A percentile compares a stretch with the other conserved stretches of the same genome.
Conservation (phyloP, 768 basidiomycete species). For the Strobilomyces confusus region DNA sequence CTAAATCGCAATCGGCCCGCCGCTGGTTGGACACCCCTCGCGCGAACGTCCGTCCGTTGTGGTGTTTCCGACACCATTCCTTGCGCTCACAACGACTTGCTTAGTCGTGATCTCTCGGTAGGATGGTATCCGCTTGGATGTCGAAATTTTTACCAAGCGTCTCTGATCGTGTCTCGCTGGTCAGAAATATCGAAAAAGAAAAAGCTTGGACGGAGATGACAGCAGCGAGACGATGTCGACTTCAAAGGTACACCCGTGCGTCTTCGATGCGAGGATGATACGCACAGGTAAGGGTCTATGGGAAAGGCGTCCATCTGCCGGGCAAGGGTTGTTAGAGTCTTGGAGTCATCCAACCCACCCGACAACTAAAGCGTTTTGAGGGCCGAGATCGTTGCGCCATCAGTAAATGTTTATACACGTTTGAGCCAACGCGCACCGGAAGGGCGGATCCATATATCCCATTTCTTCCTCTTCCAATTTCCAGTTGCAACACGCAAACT, state of each 20-base stretch:
- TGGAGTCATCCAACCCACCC: constrained; percentile 67
- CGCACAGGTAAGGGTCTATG: constrained; percentile 84
- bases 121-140: constrained; percentile 89
- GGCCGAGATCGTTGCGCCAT: constrained; percentile 49
- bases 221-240: constrained; percentile 83
- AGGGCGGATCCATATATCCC: constrained; percentile 84
- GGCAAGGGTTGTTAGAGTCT: constrained; percentile 67
- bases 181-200: constrained; percentile 77
- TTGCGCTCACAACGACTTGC: constrained; percentile 46
- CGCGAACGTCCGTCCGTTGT: constrained; percentile 77
- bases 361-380: constrained; percentile 73
- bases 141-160: constrained; percentile 72
- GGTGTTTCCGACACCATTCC: constrained; percentile 81
- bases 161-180: constrained; percentile 66
- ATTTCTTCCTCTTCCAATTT: constrained; percentile 81
- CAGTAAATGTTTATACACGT: constrained; percentile 37
- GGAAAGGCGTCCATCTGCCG: constrained; percentile 88
- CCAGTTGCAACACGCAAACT: constrained; percentile 84
- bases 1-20: too few species aligned
- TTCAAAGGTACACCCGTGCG: constrained; percentile 68
- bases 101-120: constrained; percentile 62
- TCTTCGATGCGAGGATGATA: constrained; percentile 72
- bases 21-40: too few species aligned
- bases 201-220: constrained; percentile 76
- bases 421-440: constrained; percentile 73